Evolutionary conservation across 2,329 filamentous ascomycete genomes (phyloP).

Genomic region (Fusarium buxicola): DNA sequence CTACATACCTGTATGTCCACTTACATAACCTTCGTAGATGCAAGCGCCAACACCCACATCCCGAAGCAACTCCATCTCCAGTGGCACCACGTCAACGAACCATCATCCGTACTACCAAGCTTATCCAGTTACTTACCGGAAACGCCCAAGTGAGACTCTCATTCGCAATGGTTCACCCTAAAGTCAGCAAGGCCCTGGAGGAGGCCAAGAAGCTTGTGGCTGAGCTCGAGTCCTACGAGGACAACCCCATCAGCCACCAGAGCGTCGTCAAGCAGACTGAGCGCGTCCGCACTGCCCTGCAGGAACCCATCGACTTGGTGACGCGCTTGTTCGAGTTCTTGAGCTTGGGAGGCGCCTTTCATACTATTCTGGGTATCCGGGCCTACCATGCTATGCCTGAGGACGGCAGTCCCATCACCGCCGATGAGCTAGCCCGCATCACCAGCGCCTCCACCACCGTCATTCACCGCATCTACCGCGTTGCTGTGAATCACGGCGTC

Average conservation of each 20-base stretch:
- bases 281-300: constrained; percentile 40
- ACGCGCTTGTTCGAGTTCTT: constrained; percentile 42
- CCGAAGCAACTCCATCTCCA: neutral
- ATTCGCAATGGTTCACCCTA: constrained; percentile 35
- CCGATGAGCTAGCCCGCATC: constrained; percentile 35
- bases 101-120: accelerated
- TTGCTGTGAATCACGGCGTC: constrained; percentile 47
- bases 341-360: constrained; percentile 41
- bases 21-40: constrained; percentile 2
- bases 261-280: constrained; percentile 42
- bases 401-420: constrained; percentile 39
- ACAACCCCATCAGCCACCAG: constrained; percentile 38
- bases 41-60: neutral
- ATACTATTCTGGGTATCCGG: constrained; percentile 44
- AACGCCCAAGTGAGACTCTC: neutral
- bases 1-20: too few relatives aligned
- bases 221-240: constrained; percentile 44
- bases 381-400: constrained; percentile 45
- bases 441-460: constrained; percentile 48
- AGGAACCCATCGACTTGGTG: constrained; percentile 46
- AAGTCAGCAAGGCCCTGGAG: constrained; percentile 43
- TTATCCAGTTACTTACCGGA: neutral
- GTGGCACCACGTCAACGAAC: neutral
- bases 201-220: constrained; percentile 44
- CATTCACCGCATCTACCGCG: constrained; percentile 48